Conservation (phyloP, 805 yeast genomes). For the Candida cerambycidarum region DNA sequence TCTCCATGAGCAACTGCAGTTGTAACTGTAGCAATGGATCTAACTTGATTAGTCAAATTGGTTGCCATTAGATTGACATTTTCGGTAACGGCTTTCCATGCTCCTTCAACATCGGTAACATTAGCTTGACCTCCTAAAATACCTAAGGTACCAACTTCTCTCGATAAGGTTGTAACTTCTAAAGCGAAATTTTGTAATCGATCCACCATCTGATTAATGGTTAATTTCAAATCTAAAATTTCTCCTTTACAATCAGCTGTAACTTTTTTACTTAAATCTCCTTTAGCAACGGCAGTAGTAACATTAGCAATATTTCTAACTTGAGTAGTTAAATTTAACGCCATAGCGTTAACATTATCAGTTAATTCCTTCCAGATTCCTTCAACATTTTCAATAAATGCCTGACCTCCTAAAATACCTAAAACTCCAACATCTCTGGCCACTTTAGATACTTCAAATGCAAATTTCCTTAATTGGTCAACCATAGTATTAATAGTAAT, state of each 20-base stretch:
- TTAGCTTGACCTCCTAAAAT: conserved; percentile 52
- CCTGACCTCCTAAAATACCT: conserved; percentile 88
- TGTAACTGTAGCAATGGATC: conserved; percentile 86
- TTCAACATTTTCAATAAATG: conserved; percentile 71
- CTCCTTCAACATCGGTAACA: conserved; percentile 52
- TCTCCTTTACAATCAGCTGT: conserved; percentile 83
- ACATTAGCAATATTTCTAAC: conserved; percentile 86
- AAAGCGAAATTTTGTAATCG: conserved; percentile 48
- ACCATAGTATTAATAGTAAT: conserved; percentile 89
- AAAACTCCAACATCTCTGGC: conserved; percentile 90
- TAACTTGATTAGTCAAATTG: conserved; percentile 67
- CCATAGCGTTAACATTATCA: conserved; percentile 89
- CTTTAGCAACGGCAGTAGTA: conserved; percentile 84
- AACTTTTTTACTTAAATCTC: conserved; percentile 77
- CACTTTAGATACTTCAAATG: conserved; percentile 82
- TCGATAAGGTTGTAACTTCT: conserved; percentile 46
- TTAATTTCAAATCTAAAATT: conserved; percentile 44
- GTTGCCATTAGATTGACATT: conserved; percentile 50
- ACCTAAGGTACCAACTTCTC: conserved; percentile 50
- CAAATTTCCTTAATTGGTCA: conserved; percentile 78
- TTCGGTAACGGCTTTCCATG: conserved; percentile 51
- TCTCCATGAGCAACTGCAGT: conserved; percentile 93
- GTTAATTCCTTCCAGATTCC: conserved; percentile 89
- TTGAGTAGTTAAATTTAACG: conserved; percentile 80
- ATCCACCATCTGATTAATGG: conserved; percentile 53